Base-by-base conservation (phyloP, 2,329 filamentous ascomycete species). In the Ceratocystis huliohia region DNA sequence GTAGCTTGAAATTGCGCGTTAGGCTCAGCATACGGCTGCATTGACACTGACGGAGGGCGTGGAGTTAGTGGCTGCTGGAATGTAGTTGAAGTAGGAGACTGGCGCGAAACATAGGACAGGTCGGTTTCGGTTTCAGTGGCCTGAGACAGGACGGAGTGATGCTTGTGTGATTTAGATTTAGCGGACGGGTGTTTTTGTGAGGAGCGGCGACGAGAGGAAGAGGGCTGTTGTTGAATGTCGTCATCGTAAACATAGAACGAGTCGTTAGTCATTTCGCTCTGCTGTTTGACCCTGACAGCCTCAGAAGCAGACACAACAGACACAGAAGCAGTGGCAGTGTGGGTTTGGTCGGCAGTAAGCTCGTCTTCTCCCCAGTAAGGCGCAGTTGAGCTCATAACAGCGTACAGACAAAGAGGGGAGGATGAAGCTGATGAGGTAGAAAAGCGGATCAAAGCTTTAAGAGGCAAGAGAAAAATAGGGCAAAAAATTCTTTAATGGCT, bases 251-350 rank as follows among this genome's bases (percentile, higher is more conserved):
- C 45, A 33, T 65, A 59, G 50, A 64, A 68, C 15, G 64, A 65
- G 59, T 68, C 67, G 59, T 67, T 63, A 59, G 64, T 67, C 22
- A 67, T 61, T 46, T 67, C 66, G 37, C 66, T 67, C 41, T 65
- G 66, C 25, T 65, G 66, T 25, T 50, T 65, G 17, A 59, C 28
- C 45, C 65, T 67, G 63, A 48, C 25, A 44, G 59, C 28, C 50
- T 64, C 59, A 68, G 53, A 59, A n/a, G 56, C 56, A 13, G 56
- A 59, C 15, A 37, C 17, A 33, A 59, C 56, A 59, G 56, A 59
- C 15, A 25, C 56, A 2, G 56, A 8, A 15, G 6, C 56, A 22
- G 28, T 15, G 28, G 28, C 28, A 20, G 48, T 22, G 25, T n/a
- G 15, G 17, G 30, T 7, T 33, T 57, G 22, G 53, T n/a, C 28